Base-by-base conservation (phyloP, 495 filamentous ascomycete species). In the Aspergillus coremiiformis region DNA sequence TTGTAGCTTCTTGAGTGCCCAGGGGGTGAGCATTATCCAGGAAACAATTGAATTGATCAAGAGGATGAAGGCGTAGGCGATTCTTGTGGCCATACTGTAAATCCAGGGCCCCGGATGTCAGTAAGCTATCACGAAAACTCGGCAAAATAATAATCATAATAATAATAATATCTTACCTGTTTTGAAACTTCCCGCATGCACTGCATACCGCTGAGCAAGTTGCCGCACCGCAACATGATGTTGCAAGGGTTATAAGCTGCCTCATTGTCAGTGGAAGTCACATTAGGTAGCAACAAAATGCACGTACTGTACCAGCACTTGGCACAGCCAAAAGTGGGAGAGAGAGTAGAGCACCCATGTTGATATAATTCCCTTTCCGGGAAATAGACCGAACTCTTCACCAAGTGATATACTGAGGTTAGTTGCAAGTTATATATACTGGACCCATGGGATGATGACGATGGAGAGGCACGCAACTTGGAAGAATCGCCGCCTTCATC, bases 11-110 rank as follows among this genome's bases (percentile, higher is more conserved):
- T 95, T 90, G 66, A 96, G 84, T 14, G 93, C 93, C 93, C 94
- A 98, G 53, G 90, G 89, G 8, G 93, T 97, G 78, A 97, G 91
- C 90, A 97, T 95, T 29, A 98, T 87, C 93, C 93, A 98, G 24
- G 94, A 92, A 42, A 95, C 66, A 54, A 96, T 95, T 42, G 90
- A 95, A 79, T 98, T 97, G 72, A 96, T 69, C 55, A 97, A 80
- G 49, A 98, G 89, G 61, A 98, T 86, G 65, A 96, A 82, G 58
- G 94, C 93, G 70, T 97, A 98, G 63, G 87, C 91, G 69, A 98
- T 95, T 73, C 93, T 85, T 63, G 93, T 98, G 30, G 91, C 90
- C 73, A 96, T 90, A 68, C 90, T 95, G 58, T 57, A 47, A 39
- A 24, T 24, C 19, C 24, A 17, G 26, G 20, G 17, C 33, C 27